phyloP scores from a whole-genome alignment of 768 basidiomycete species.

The Leccinum incarnatum region DNA sequence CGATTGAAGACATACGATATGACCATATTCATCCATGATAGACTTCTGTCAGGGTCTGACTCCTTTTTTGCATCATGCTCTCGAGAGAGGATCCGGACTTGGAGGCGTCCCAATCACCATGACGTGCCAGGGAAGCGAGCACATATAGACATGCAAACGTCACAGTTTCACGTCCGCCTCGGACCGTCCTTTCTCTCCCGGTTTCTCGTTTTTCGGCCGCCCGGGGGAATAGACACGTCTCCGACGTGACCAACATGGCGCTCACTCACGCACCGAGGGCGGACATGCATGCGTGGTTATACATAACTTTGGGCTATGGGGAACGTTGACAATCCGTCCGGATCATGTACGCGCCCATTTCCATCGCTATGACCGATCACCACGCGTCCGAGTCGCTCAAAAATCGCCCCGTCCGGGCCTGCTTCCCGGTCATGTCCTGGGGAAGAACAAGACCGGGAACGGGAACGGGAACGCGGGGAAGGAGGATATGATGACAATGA shows the following conservation, averaged over 20 bases:
- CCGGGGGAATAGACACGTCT: not conserved
- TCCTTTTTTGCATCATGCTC: not conserved
- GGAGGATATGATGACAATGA: not conserved
- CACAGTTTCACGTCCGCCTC: not conserved
- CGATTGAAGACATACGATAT: not conserved
- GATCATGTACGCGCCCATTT: not conserved
- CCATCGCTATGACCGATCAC: not conserved
- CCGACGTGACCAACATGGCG: not conserved
- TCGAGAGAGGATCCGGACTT: not conserved
- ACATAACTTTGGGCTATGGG: not conserved
- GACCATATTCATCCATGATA: not conserved
- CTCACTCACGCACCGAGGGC: not conserved
- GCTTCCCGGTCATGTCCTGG: not conserved
- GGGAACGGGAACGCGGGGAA: not conserved
- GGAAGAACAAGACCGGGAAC: not conserved
- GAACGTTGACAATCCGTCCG: not conserved
- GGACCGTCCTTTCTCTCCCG: not conserved
- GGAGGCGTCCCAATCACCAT: not conserved
- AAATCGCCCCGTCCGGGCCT: not conserved
- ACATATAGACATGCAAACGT: not conserved
- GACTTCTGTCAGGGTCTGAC: not conserved
- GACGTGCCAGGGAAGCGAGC: not conserved
- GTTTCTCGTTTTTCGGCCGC: not conserved
- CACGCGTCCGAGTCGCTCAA: not conserved
- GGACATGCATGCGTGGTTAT: not conserved